A percentile compares a stretch with the other conserved stretches of the same genome.
phyloP scores from a whole-genome alignment of 108 stramenopile species.

The Cyclotella cryptica region DNA sequence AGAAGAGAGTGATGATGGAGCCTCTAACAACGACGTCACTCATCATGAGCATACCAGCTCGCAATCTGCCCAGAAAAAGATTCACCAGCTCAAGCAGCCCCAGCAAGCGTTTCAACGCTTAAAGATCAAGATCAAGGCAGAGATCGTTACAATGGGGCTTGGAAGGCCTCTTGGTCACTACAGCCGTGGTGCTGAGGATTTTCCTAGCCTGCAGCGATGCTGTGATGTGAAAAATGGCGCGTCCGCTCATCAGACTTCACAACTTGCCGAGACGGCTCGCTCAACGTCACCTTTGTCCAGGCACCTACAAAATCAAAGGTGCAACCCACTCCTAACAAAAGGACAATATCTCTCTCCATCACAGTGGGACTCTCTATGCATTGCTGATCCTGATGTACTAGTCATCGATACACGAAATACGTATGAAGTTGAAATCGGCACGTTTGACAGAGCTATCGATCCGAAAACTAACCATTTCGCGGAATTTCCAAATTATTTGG shows the following conservation, averaged over 20 bases:
- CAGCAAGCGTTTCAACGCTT: conserved; percentile 73
- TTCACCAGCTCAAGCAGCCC: conserved; percentile 11
- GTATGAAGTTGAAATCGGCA: conserved; percentile 85
- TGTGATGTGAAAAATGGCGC: background rate
- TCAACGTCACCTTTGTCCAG: conserved; percentile 4
- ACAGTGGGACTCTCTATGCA: conserved; percentile 69
- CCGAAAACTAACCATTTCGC: conserved; percentile 69
- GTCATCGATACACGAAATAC: conserved; percentile 87
- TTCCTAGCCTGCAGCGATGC: background rate
- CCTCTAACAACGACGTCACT: background rate
- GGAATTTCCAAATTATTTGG: conserved; percentile 82
- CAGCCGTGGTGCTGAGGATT: background rate
- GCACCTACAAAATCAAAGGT: conserved; percentile 16
- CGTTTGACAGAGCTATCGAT: conserved; percentile 81
- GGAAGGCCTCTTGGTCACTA: conserved; percentile 22
- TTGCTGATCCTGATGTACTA: conserved; percentile 70
- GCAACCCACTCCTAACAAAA: conserved; percentile 32
- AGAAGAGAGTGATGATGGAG: background rate
- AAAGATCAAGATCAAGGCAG: conserved; percentile 73
- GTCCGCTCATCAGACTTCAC: too few relatives aligned
- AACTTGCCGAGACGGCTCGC: background rate
- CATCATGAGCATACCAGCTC: background rate
- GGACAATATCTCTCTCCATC: conserved; percentile 36
- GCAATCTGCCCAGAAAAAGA: background rate
- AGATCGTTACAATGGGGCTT: conserved; percentile 79